Evolutionary conservation across 1,284 basidiomycete genomes (phyloP), one percentile per base, ranked within the genome.

Genomic region (Mycena citricolor): DNA sequence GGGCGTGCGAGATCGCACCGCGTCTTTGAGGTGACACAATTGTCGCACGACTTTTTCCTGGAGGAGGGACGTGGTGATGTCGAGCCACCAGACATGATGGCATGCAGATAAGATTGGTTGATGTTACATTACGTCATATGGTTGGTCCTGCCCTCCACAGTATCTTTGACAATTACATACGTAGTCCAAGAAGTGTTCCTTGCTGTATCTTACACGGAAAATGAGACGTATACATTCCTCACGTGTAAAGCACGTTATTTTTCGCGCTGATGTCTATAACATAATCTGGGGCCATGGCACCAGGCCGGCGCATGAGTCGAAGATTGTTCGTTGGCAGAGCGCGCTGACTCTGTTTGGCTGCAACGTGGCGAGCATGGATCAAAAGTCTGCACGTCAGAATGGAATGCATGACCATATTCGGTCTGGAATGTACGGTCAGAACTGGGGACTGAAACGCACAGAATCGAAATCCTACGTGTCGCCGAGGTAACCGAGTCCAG

Each of bases 1-100:
- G 49, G 49, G 13, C 49, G 25, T 21, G 47, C 25, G 19, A 51
- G 44, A 23, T 24, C 42, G 16, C 49, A 51, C 12, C 49, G 35
- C 16, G 49, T 39, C 35, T 51, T 47, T 8, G 44, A 37, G 25
- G 43, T 41, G 7, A 32, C 28, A 39, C 49, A 51, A 8, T 38
- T 43, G 22, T 39, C 38, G 25, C 49, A 51, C 3, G 49, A 40
- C 25, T 51, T 51, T 30, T 43, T 46, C 8, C 49, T 44, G n/a
- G 22, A 39, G 23, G 26, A 20, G 26, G 24, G 25, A 29, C 21
- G 33, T 13, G 7, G 14, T 20, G 29, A 22, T 24, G 30, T 23
- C 24, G 17, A n/a, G n/a, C n/a, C n/a, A n/a, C n/a, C n/a, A n/a
- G n/a, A n/a, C n/a, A n/a, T n/a, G n/a, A n/a, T n/a, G n/a, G n/a